Conservation (phyloP, 352 stramenopile species). For the Globisporangium nunn region DNA sequence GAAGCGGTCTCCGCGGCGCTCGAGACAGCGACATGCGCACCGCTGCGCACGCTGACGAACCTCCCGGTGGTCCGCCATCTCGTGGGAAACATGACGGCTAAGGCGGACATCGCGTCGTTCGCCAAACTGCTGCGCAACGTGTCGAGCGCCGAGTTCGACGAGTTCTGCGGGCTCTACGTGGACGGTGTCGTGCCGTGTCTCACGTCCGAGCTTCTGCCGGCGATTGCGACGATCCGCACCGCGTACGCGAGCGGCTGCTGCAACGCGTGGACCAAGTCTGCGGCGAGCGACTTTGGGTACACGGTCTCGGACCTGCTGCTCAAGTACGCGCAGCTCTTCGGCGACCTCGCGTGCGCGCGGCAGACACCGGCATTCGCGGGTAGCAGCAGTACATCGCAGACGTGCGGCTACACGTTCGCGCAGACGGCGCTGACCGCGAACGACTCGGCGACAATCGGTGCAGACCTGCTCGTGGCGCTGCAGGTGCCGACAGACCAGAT, state of each 20-base stretch:
- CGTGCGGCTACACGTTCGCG: conserved; percentile 45
- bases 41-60: conserved; percentile 2
- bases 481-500: conserved; percentile 49
- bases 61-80: conserved; percentile 37
- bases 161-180: conserved; percentile 45
- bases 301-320: conserved; percentile 48
- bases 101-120: conserved; percentile 17
- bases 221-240: conserved; percentile 38
- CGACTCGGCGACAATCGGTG: conserved; percentile 24
- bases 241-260: conserved; percentile 12
- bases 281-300: conserved; percentile 43
- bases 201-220: conserved; percentile 40
- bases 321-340: conserved; percentile 46
- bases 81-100: conserved; percentile 29
- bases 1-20: conserved; percentile 26
- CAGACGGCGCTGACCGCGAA: conserved; percentile 24
- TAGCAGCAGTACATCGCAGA: conserved; percentile 23
- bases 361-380: conserved; percentile 36
- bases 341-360: conserved; percentile 40
- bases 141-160: conserved; percentile 30
- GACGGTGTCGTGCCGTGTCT: conserved; percentile 40
- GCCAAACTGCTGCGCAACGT: conserved; percentile 23
- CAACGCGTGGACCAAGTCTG: conserved; percentile 30
- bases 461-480: conserved; percentile 31
- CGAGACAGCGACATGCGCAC: conserved; percentile 25